Base-by-base conservation (phyloP, 2,329 filamentous ascomycete species). In the Pyrenophora tritici-repentis region DNA sequence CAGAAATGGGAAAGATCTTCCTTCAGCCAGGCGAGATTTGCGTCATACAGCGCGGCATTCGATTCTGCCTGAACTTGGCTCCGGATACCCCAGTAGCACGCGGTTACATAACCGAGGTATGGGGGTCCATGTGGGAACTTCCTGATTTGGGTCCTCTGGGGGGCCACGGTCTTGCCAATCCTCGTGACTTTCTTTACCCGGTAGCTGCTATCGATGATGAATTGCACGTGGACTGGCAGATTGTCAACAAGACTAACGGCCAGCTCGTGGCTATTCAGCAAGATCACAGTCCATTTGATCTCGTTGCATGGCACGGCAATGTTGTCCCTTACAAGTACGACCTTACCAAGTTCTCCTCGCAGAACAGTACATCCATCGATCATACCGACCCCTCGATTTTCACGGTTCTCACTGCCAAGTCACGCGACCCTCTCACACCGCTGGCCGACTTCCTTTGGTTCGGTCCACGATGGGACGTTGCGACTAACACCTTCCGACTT, bases 271-370 rank as follows among this genome's bases (percentile, higher is more conserved):
- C 66, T 24, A 70, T 73, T n/a, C 57, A 68, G 20, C 72, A 75
- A 46, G 65, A 73, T 38, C 72, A 75, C 58, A 70, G 66, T 42
- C 72, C 73, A 1, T 80, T 79, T 51, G 77, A 81, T 41, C 67
- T 76, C 6, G 69, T 75, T 7, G 72, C 72, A 9, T 75, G 72
- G 72, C 72, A 75, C 51, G 72, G 72, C 18, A 75, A 73, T 39
- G 70, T 72, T n/a, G 68, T 72, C 7, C 81, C 81, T 0, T 83
- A 78, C 70, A 83, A 83, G 66, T 84, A 84, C 62, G 81, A 81
- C 42, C 65, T 83, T 3, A 81, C 79, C 6, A 81, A 81, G 50
- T 76, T 75, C 54, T 70, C 68, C 3, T 71, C 68, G 6, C 70
- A 73, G 42, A 73, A 73, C 54, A 65, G 65, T 47, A 75, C 71